These are phyloP conservation scores for Podaxis sp. DNA, from an alignment of 768 basidiomycete genomes.

Conservation along the genomic window DNA sequence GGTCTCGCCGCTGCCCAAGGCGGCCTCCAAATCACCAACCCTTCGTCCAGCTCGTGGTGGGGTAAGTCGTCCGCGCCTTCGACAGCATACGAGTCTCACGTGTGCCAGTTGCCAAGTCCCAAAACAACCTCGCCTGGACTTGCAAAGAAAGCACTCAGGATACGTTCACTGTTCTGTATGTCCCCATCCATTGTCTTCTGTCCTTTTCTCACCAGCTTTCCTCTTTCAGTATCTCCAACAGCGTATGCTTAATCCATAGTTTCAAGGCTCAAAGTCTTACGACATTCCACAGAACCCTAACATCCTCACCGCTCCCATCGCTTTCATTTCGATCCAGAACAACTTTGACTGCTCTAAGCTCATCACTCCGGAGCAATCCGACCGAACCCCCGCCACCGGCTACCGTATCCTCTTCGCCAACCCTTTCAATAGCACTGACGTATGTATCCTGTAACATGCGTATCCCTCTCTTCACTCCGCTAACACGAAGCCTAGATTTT, in stretches of 20 bases:
- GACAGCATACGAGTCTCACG: neutral
- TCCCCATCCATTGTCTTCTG: slow-evolving; percentile 18
- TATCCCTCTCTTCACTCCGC: neutral
- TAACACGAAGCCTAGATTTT: slow-evolving; percentile 42
- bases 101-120: slow-evolving; percentile 49
- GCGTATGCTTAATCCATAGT: slow-evolving; percentile 5
- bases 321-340: slow-evolving; percentile 49
- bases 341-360: slow-evolving; percentile 61
- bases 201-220: slow-evolving; percentile 17
- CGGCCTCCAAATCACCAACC: slow-evolving; percentile 41
- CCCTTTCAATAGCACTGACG: slow-evolving; percentile 49
- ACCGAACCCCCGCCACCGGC: slow-evolving; percentile 39
- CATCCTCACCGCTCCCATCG: slow-evolving; percentile 39
- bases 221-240: slow-evolving; percentile 41
- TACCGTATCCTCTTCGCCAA: slow-evolving; percentile 55
- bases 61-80: slow-evolving; percentile 38
- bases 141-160: slow-evolving; percentile 41
- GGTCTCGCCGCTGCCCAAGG: slow-evolving; percentile 38
- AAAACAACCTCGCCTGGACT: slow-evolving; percentile 61
- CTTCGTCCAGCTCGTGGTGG: slow-evolving; percentile 56
- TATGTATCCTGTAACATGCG: slow-evolving; percentile 31
- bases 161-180: slow-evolving; percentile 56
- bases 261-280: neutral
- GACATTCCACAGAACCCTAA: slow-evolving; percentile 26
- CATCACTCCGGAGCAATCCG: slow-evolving; percentile 46